phyloP scores from a whole-genome alignment of 345 rosid species.

The Eucalyptus pauciflora region DNA sequence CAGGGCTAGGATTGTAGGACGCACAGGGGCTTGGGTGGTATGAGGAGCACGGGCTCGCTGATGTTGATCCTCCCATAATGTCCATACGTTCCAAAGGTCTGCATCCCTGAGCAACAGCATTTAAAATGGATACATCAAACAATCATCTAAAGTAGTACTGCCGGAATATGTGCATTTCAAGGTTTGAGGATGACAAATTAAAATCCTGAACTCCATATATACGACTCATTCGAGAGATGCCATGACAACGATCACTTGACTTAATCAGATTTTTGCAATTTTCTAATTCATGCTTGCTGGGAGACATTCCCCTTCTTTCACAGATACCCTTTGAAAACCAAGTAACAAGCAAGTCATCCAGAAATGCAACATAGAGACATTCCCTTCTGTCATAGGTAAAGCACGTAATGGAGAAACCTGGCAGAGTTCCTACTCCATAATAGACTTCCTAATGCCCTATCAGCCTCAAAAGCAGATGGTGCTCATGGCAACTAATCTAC shows the following conservation, averaged over 20 bases:
- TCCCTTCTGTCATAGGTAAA: not conserved
- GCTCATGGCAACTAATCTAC: not conserved
- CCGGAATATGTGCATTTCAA: not conserved
- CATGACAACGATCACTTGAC: not conserved
- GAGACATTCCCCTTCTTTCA: not conserved
- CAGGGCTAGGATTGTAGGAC: slow-evolving; percentile 89
- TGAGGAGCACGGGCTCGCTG: slow-evolving; percentile 92
- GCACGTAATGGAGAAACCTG: not conserved
- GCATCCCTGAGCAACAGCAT: slow-evolving; percentile 53
- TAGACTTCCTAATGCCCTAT: not conserved
- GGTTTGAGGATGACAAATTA: not conserved
- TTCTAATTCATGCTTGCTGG: not conserved
- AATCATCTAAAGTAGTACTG: not conserved
- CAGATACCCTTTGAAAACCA: not conserved
- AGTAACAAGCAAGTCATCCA: not conserved
- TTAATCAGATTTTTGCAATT: not conserved
- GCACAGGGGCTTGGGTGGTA: slow-evolving; percentile 88
- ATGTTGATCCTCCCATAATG: slow-evolving; percentile 71
- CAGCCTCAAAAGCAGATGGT: not conserved
- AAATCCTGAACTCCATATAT: not conserved
- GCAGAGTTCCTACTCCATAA: not conserved
- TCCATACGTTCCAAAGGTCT: slow-evolving; percentile 79
- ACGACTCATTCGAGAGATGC: not conserved
- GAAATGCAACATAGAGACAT: not conserved
- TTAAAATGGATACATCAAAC: not conserved